Evolutionary conservation across 2,329 filamentous ascomycete species (phyloP), one percentile per base, ranked within the genome.

Genomic region (Aspergillus phoenicis): DNA sequence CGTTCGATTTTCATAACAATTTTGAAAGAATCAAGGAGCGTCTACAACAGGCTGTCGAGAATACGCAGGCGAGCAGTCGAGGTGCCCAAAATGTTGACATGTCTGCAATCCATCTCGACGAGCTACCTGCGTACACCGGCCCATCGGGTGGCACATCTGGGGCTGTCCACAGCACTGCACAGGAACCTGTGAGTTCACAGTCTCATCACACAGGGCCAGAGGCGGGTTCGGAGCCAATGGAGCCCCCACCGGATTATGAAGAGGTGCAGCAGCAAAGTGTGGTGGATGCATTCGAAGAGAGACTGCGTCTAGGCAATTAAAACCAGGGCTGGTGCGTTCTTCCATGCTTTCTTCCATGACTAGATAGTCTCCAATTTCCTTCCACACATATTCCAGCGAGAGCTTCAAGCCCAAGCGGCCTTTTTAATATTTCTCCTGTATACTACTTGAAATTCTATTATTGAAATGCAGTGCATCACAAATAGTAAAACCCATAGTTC

Each of bases 211-310:
- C 63, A 43, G 60, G 63, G 20, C 63, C 71, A 41, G 67, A 66
- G 22, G 60, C 64, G 43, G 71, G 67, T 30, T 78, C 80, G 76
- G 77, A 80, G 60, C 78, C 80, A 70, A 88, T 77, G 48, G 93
- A 95, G 73, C 92, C 93, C 5, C 94, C 94, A 52, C 94, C 94
- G 53, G 91, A 88, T 38, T 98, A 98, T 72, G 93, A 97, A 70
- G 92, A 97, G 75, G 91, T 91, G 28, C 94, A 97, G 76, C 87
- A 92, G 72, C 87, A 91, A 67, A 90, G 89, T 62, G 83, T 93
- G 66, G 88, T 89, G 49, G 85, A 90, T 63, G 91, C 91, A 67
- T 82, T 91, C 47, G 90, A 94, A 71, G 82, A 84, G 64, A 82
- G 84, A 66, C 78, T 76, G 59, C 75, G 72, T 51, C 67, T 68